phyloP scores from a whole-genome alignment of 1,139 yeast genomes.

The Zygoascus sp. region DNA sequence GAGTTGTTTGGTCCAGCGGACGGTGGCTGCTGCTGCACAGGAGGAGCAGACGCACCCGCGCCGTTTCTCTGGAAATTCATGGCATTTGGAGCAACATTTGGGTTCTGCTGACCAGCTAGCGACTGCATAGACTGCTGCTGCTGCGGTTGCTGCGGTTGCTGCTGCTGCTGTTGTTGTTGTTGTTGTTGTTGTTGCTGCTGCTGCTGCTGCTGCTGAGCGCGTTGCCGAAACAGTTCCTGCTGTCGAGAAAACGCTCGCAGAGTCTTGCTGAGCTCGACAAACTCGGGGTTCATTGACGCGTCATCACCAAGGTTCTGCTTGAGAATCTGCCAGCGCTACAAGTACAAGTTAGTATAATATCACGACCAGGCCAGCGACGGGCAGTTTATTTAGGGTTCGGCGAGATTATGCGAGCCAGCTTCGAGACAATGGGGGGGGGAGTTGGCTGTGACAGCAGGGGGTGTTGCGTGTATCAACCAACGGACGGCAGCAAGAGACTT shows the following conservation, averaged over 20 bases:
- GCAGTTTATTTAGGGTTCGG: neutral
- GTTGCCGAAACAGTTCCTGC: conserved; percentile 35
- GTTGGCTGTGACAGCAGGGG: no score
- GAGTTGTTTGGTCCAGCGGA: neutral
- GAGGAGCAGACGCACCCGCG: neutral
- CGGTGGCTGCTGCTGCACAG: neutral
- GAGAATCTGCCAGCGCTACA: conserved; percentile 34
- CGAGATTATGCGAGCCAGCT: no score
- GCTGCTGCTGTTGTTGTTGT: conserved; percentile 23
- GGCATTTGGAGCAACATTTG: neutral
- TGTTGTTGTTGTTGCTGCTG: conserved; percentile 20
- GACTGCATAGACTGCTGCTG: conserved; percentile 19
- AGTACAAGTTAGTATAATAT: neutral
- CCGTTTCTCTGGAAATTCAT: conserved; percentile 1
- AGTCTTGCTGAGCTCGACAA: conserved; percentile 30
- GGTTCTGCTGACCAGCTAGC: conserved; percentile 20
- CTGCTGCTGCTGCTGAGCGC: conserved; percentile 34
- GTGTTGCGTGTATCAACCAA: no score
- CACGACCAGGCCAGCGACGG: neutral
- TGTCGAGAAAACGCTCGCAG: conserved; percentile 32
- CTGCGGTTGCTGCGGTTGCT: conserved; percentile 17
- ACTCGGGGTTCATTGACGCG: conserved; percentile 37
- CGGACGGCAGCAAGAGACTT: no score
- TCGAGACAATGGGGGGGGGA: no score
- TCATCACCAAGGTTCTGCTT: conserved; percentile 33